These are phyloP conservation scores for Ceratorhiza oryzae-sativae DNA, from an alignment of 1,284 basidiomycete genomes.

Conservation along the genomic window DNA sequence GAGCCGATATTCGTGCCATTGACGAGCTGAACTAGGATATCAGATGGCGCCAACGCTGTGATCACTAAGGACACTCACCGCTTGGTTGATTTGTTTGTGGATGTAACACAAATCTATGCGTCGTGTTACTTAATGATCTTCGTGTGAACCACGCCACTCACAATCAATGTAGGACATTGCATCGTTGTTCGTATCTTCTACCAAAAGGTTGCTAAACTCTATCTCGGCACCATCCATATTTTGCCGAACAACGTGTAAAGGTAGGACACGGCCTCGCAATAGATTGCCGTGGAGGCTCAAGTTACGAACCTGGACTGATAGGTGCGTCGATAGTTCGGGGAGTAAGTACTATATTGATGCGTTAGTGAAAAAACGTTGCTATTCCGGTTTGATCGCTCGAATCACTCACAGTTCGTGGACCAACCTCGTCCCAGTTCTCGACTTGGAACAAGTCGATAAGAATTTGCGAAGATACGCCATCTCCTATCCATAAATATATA, in stretches of 20 bases:
- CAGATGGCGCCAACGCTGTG: too few relatives aligned
- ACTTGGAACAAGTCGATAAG: slow-evolving; percentile 87
- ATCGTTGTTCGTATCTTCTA: slow-evolving; percentile 97
- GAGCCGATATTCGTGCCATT: slow-evolving; percentile 36
- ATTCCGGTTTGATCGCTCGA: slow-evolving; percentile 39
- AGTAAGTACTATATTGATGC: slow-evolving; percentile 63
- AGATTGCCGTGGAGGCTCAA: slow-evolving; percentile 75
- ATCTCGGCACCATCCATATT: slow-evolving; percentile 94
- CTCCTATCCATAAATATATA: slow-evolving; percentile 91
- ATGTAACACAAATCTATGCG: slow-evolving; percentile 60
- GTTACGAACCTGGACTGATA: slow-evolving; percentile 87
- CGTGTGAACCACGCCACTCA: slow-evolving; percentile 55
- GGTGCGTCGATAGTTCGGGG: slow-evolving; percentile 74
- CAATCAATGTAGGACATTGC: slow-evolving; percentile 89
- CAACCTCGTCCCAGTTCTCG: slow-evolving; percentile 76
- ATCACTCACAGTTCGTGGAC: slow-evolving; percentile 71
- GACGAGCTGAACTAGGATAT: slow-evolving; percentile 1
- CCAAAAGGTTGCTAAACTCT: slow-evolving; percentile 95
- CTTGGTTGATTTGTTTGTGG: slow-evolving; percentile 66
- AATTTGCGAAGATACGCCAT: slow-evolving; percentile 80
- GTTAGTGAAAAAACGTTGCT: slow-evolving; percentile 7
- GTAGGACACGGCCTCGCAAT: slow-evolving; percentile 65
- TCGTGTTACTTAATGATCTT: not conserved
- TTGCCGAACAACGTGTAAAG: slow-evolving; percentile 86
- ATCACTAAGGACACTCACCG: slow-evolving; percentile 56